Percentiles rank a stretch among this genome's conserved stretches.
Conservation (phyloP, 2,329 filamentous ascomycete genomes). For the Penicillium sp. region DNA sequence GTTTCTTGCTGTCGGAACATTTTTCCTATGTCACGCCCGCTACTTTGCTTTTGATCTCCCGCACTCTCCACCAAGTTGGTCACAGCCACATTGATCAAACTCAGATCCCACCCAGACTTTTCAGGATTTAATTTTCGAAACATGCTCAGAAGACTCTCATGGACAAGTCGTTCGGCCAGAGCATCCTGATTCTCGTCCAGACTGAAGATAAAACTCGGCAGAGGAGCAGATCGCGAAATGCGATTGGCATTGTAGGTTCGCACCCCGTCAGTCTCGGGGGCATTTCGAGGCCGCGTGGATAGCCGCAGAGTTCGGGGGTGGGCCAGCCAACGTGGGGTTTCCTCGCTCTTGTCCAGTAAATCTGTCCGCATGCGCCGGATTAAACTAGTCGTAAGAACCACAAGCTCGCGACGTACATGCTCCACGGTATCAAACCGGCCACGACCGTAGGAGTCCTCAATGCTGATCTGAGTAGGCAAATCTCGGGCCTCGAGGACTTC, state of each 20-base stretch:
- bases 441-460: constrained; percentile 86
- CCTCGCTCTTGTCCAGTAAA: constrained; percentile 59
- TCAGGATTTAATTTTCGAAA: constrained; percentile 74
- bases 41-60: constrained; percentile 52
- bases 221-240: constrained; percentile 71
- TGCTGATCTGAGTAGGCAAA: constrained; percentile 84
- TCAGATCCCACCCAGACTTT: constrained; percentile 72
- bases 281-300: constrained; percentile 67
- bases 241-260: constrained; percentile 65
- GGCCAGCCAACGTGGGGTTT: constrained; percentile 67
- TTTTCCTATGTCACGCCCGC: constrained; percentile 73
- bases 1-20: constrained; percentile 81
- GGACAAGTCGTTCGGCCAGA: constrained; percentile 68
- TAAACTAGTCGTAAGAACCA: constrained; percentile 68
- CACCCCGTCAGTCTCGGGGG: constrained; percentile 54
- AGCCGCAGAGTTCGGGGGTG: constrained; percentile 79
- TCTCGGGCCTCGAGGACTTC: constrained; percentile 71
- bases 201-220: constrained; percentile 74
- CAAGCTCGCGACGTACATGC: constrained; percentile 67
- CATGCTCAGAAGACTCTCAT: constrained; percentile 67
- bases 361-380: constrained; percentile 78
- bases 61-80: constrained; percentile 74
- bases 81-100: constrained; percentile 82
- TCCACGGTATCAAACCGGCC: constrained; percentile 65
- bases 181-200: constrained; percentile 58